phyloP scores from a whole-genome alignment of 306 rosid genomes.

The Notholithocarpus densiflorus region DNA sequence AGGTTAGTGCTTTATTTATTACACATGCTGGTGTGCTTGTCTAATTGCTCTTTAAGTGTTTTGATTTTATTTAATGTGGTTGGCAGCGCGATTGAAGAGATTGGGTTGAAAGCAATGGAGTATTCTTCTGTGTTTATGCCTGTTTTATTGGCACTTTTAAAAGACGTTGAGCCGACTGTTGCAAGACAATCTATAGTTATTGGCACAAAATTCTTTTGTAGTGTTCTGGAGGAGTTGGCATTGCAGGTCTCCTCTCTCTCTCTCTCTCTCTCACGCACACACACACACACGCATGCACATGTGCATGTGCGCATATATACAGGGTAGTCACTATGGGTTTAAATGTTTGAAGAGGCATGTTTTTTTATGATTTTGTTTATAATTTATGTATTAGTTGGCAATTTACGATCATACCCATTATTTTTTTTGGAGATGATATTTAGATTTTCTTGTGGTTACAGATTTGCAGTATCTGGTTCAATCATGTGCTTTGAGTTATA shows the following conservation, averaged over 20 bases:
- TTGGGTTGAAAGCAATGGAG: conserved; percentile 71
- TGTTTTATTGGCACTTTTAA: conserved; percentile 55
- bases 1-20: neutral
- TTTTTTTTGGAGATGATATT: too few species aligned
- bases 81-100: conserved; percentile 80
- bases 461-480: too few species aligned
- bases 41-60: neutral
- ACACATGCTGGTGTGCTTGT: conserved; percentile 2
- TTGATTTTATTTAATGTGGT: conserved; percentile 3
- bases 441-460: too few species aligned
- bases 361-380: neutral
- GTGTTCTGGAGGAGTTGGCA: conserved; percentile 70
- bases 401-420: too few species aligned
- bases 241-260: conserved; percentile 58
- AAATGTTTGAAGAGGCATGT: too few species aligned
- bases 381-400: too few species aligned
- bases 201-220: conserved; percentile 57
- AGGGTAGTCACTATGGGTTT: too few species aligned
- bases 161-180: conserved; percentile 54
- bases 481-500: too few species aligned
- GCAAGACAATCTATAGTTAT: conserved; percentile 63
- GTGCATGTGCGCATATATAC: neutral
- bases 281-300: neutral
- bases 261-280: neutral
- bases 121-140: conserved; percentile 61